These are phyloP conservation scores for Aureobasidium sp. DNA, from an alignment of 2,329 filamentous ascomycete species.

Conservation along the genomic window DNA sequence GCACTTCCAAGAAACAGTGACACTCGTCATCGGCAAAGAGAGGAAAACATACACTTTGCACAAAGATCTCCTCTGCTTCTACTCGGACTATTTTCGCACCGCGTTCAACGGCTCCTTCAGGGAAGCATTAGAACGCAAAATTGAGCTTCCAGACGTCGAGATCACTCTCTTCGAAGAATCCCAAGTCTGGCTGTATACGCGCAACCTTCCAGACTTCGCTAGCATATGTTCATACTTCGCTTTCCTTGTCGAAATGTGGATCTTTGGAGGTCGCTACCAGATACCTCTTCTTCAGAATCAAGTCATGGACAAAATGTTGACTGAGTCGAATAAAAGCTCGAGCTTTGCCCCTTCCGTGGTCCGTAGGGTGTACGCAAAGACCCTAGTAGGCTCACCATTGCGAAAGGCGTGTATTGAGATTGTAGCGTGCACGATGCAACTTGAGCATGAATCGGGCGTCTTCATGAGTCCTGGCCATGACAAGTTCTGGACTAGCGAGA, in stretches of 20 bases:
- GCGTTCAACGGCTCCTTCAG: background rate
- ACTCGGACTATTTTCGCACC: background rate
- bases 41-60: background rate
- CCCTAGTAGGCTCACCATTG: background rate
- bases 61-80: background rate
- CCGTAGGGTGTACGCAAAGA: background rate
- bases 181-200: slow-evolving; percentile 20
- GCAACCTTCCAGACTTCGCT: no score
- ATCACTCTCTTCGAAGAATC: slow-evolving; percentile 16
- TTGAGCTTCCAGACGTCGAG: slow-evolving; percentile 6
- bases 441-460: no score
- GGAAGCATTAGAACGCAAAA: background rate
- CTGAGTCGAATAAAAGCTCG: background rate
- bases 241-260: background rate
- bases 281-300: background rate
- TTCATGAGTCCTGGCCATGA: no score
- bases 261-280: background rate
- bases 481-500: background rate
- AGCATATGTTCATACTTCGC: no score
- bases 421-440: background rate
- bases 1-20: background rate
- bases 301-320: background rate
- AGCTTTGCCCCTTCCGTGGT: rapidly evolving
- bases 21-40: background rate
- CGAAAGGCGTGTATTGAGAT: background rate